phyloP scores from a whole-genome alignment of 129 eudicot genomes.

The Escallonia herrerae region DNA sequence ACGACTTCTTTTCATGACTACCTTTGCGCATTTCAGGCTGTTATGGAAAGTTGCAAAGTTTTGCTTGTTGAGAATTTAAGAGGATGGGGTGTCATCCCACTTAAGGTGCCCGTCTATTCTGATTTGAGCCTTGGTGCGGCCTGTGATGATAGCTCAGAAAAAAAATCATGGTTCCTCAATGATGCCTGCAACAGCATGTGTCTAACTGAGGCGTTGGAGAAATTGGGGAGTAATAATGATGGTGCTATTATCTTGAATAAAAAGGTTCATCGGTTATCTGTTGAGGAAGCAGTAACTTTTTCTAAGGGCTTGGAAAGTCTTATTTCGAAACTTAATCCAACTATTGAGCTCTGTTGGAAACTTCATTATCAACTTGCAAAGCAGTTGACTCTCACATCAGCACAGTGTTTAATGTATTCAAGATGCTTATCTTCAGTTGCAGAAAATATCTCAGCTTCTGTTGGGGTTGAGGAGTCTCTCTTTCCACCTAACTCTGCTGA shows the following conservation, averaged over 20 bases:
- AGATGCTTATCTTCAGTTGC: slow-evolving; percentile 49
- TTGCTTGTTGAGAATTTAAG: slow-evolving; percentile 50
- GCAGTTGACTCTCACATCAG: slow-evolving; percentile 40
- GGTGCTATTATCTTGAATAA: slow-evolving; percentile 12
- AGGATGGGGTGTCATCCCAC: slow-evolving; percentile 47
- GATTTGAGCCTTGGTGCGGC: slow-evolving; percentile 17
- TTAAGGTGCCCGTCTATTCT: slow-evolving; percentile 22
- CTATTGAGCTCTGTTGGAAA: slow-evolving; percentile 73
- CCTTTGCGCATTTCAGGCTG: slow-evolving; percentile 67
- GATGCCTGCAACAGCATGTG: slow-evolving; percentile 33
- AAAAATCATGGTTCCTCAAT: slow-evolving; percentile 40
- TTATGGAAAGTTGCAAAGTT: slow-evolving; percentile 49
- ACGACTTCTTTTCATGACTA: slow-evolving; percentile 61
- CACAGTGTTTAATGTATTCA: slow-evolving; percentile 62
- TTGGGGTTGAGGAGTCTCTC: slow-evolving; percentile 20
- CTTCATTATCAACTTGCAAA: slow-evolving; percentile 59
- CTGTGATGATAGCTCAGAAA: slow-evolving; percentile 26
- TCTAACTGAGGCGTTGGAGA: slow-evolving; percentile 15
- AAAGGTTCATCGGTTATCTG: slow-evolving; percentile 32
- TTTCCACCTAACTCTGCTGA: slow-evolving; percentile 17
- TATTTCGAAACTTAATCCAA: slow-evolving; percentile 48
- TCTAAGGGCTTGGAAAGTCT: slow-evolving; percentile 48
- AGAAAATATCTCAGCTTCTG: slow-evolving; percentile 22
- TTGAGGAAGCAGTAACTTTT: slow-evolving; percentile 46
- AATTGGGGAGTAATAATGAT: slow-evolving; percentile 13